Evolutionary conservation across 2,329 filamentous ascomycete species (phyloP), one percentile per base, ranked within the genome.

Genomic region (Westerdykella aurantiaca): DNA sequence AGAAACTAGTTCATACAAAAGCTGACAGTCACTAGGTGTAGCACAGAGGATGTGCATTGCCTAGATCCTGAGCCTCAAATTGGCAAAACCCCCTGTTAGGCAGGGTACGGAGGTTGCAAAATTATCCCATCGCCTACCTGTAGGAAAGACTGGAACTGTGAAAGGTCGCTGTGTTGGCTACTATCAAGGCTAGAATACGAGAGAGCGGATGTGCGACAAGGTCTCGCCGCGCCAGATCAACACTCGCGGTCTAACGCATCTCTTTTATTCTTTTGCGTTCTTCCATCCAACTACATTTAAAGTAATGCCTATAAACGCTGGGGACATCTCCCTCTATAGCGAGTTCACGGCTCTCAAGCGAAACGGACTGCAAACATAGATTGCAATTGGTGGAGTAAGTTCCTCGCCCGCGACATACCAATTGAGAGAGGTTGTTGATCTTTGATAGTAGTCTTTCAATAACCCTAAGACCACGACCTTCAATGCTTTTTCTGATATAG

Each of bases 351-450:
- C 35, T 5, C 42, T 71, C 6, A 69, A 71, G 46, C 38, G n/a
- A 48, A 58, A 34, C 49, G 47, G 42, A 2, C 52, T 74, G 0
- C 50, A 72, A 43, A 63, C 65, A 0, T 67, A 57, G 51, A 60
- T 75, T 13, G 59, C 67, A 1, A 45, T 75, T 5, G 71, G 71
- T 5, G 72, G 72, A 2, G 23, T 25, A 25, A 25, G 23, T 25
- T 25, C 10, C 23, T 25, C 10, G 23, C 23, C 23, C 10, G 23
- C 23, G 10, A 25, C 10, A 25, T 25, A 5, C 23, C 23, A 10
- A 10, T 25, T 25, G 23, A 25, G 23, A 25, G 5, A 5, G 23
- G 23, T 5, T 5, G 23, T 25, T 25, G 10, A 25, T 10, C 10
- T 10, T 25, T 25, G 10, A 10, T 25, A 25, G 23, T 73, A 67